Evolutionary conservation across 192 early-diverging fungal species (phyloP).

Genomic region (Backusella liffmaniae): DNA sequence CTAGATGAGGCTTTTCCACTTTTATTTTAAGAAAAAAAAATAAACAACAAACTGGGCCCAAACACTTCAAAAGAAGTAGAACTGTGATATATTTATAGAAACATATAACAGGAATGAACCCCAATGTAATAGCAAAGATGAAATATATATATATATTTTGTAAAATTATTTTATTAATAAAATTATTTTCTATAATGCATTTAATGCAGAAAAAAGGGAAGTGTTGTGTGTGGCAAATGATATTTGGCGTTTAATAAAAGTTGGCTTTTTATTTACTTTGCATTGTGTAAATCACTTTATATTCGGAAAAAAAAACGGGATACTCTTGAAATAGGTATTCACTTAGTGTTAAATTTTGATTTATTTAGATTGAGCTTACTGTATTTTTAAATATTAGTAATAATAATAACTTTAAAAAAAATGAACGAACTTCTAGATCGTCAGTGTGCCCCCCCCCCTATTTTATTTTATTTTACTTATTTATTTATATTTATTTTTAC

Average conservation of each 20-base stretch:
- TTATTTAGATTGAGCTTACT: neutral
- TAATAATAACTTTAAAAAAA: neutral
- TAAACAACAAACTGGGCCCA: neutral
- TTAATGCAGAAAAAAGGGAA: neutral
- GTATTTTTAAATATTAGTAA: neutral
- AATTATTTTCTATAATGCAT: neutral
- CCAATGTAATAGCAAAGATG: neutral
- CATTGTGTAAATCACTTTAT: neutral
- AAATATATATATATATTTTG: too few species aligned
- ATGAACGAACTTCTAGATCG: neutral
- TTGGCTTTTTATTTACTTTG: neutral
- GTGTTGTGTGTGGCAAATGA: neutral
- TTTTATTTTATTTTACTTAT: neutral
- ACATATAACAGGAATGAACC: neutral
- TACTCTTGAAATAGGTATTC: neutral
- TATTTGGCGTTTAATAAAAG: neutral
- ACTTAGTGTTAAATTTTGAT: neutral
- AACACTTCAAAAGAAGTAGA: neutral
- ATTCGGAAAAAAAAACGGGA: neutral
- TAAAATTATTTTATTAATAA: neutral
- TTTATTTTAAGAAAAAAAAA: neutral
- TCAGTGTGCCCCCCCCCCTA: neutral
- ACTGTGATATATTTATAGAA: neutral
- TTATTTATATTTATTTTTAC: slow-evolving; percentile 7
- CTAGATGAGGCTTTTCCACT: neutral